phyloP scores from a whole-genome alignment of 2,329 filamentous ascomycete genomes.

The Alternaria dauci region DNA sequence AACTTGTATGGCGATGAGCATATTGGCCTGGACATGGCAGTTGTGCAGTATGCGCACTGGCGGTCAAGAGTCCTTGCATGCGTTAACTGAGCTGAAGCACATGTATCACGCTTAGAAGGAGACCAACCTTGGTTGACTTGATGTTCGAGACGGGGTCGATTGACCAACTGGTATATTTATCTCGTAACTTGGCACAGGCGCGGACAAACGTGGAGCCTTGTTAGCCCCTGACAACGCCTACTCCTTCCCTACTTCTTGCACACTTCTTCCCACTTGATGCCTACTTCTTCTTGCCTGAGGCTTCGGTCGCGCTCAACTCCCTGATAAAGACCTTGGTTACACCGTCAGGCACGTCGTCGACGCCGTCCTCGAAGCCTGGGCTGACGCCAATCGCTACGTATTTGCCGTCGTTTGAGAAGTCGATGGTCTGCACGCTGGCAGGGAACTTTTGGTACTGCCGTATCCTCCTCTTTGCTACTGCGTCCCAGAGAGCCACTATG shows the following conservation, averaged over 20 bases:
- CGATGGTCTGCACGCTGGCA: slow-evolving; percentile 77
- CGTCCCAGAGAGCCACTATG: slow-evolving; percentile 93
- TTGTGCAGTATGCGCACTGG: not conserved
- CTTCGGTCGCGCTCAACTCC: slow-evolving; percentile 86
- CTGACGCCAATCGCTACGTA: slow-evolving; percentile 82
- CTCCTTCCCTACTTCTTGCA: too few species aligned
- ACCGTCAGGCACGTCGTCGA: slow-evolving; percentile 79
- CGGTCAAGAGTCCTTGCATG: not conserved
- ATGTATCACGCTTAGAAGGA: not conserved
- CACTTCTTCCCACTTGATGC: not conserved
- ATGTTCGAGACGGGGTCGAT: not conserved
- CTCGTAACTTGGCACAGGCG: not conserved
- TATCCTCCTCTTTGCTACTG: slow-evolving; percentile 86
- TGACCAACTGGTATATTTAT: slow-evolving; percentile 8
- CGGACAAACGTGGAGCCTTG: not conserved
- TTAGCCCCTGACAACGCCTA: slow-evolving; percentile 13
- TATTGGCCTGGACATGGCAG: too few species aligned
- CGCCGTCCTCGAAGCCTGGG: slow-evolving; percentile 87
- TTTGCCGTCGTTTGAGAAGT: slow-evolving; percentile 79
- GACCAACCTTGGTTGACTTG: slow-evolving; percentile 5
- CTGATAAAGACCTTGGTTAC: slow-evolving; percentile 79
- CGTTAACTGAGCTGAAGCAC: slow-evolving; percentile 4
- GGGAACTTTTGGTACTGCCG: slow-evolving; percentile 87
- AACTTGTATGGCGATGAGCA: too few species aligned
- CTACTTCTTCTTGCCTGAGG: slow-evolving; percentile 80